phyloP scores from a whole-genome alignment of 345 rosid species.

The Fremontodendron californicum region DNA sequence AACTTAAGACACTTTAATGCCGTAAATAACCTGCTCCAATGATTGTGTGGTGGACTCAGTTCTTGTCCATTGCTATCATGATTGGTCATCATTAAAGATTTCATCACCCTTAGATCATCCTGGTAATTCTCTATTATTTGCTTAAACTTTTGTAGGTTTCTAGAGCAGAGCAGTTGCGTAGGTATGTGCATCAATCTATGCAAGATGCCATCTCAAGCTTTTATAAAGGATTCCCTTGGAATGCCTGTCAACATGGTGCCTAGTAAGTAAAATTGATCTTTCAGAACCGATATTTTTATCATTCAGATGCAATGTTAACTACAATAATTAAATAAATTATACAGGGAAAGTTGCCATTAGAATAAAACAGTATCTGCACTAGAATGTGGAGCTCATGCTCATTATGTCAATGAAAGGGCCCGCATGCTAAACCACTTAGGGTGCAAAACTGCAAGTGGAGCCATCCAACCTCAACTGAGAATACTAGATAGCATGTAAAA shows the following conservation, averaged over 20 bases:
- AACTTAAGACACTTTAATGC: constrained; percentile 27
- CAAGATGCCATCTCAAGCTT: constrained; percentile 70
- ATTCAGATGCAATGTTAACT: background rate
- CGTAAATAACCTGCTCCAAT: constrained; percentile 34
- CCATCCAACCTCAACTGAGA: constrained; percentile 27
- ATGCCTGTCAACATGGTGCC: constrained; percentile 92
- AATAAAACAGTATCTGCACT: constrained; percentile 48
- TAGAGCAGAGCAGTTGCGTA: constrained; percentile 77
- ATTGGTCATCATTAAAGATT: constrained; percentile 3
- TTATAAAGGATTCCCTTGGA: constrained; percentile 75
- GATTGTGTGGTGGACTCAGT: constrained; percentile 28
- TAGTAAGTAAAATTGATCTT: constrained; percentile 40
- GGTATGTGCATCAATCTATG: constrained; percentile 94
- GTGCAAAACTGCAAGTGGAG: constrained; percentile 50
- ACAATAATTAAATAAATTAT: background rate
- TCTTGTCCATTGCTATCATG: constrained; percentile 30
- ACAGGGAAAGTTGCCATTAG: constrained; percentile 7
- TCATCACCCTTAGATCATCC: constrained; percentile 27
- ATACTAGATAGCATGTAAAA: constrained; percentile 24
- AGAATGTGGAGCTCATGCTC: constrained; percentile 52
- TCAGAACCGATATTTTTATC: background rate
- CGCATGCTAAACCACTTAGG: constrained; percentile 55
- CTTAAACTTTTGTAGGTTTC: constrained; percentile 47
- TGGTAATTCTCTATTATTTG: background rate
- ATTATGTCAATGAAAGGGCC: constrained; percentile 53